phyloP scores from a whole-genome alignment of 1,284 basidiomycete genomes.

The Cryptococcus sp. region DNA sequence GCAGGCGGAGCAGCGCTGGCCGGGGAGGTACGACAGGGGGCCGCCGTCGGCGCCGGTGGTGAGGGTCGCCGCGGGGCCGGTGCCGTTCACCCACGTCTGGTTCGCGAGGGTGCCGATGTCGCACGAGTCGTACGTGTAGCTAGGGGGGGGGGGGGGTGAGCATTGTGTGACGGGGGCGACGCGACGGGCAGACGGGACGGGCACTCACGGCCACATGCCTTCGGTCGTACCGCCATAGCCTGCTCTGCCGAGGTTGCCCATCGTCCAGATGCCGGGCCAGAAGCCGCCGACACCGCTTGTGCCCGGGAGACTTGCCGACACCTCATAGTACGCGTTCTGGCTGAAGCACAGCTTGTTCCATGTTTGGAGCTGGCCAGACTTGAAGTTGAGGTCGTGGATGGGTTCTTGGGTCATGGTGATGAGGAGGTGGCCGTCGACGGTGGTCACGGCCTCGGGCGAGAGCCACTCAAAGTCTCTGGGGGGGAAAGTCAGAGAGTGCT shows the following conservation, averaged over 20 bases:
- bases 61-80: conserved; percentile 45
- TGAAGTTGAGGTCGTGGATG: conserved; percentile 72
- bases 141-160: background rate
- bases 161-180: too few relatives aligned
- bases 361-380: conserved; percentile 55
- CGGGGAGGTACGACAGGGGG: conserved; percentile 48
- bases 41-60: conserved; percentile 38
- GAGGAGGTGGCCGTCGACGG: conserved; percentile 72
- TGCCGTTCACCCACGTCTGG: conserved; percentile 48
- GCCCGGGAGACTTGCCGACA: conserved; percentile 43
- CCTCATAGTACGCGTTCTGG: conserved; percentile 46
- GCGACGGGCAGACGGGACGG: too few relatives aligned
- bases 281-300: conserved; percentile 47
- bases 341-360: conserved; percentile 55
- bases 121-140: conserved; percentile 48
- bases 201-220: conserved; percentile 53
- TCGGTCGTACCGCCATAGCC: conserved; percentile 65
- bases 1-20: conserved; percentile 56
- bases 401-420: conserved; percentile 68
- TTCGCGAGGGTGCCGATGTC: conserved; percentile 46
- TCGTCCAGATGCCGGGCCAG: conserved; percentile 55
- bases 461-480: conserved; percentile 53
- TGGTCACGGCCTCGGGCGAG: conserved; percentile 76
- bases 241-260: conserved; percentile 52
- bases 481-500: background rate